Percentiles rank a stretch among this genome's conserved stretches.
phyloP scores from a whole-genome alignment of 331 rosid species.

The Acacia pycnantha region DNA sequence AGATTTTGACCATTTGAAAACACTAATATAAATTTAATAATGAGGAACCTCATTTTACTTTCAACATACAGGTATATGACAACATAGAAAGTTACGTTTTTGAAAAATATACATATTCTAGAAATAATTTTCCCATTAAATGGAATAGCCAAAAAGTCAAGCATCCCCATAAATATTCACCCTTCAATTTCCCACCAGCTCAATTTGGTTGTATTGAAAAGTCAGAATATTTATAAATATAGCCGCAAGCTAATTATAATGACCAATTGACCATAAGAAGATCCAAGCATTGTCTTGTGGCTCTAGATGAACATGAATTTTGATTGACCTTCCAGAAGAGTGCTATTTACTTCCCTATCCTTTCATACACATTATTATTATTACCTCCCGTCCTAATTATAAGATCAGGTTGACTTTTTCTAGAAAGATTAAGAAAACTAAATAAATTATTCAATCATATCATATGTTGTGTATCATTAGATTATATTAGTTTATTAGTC shows the following conservation, averaged over 20 bases:
- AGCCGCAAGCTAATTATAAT: background rate
- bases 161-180: background rate
- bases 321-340: slow-evolving; percentile 43
- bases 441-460: too few species aligned
- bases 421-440: too few species aligned
- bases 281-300: background rate
- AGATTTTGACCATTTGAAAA: background rate
- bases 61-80: too few species aligned
- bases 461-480: too few species aligned
- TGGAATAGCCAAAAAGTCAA: background rate
- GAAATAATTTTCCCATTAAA: background rate
- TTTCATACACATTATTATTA: background rate
- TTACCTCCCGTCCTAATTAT: too few species aligned
- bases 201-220: background rate
- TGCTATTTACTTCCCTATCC: background rate
- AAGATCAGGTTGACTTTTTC: too few species aligned
- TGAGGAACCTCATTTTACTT: too few species aligned
- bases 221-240: background rate
- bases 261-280: background rate
- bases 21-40: background rate
- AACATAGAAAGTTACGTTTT: background rate
- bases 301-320: background rate
- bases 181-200: slow-evolving; percentile 8
- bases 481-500: too few species aligned
- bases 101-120: background rate